Conservation (phyloP, 768 basidiomycete genomes). For the Lyophyllum semitale region DNA sequence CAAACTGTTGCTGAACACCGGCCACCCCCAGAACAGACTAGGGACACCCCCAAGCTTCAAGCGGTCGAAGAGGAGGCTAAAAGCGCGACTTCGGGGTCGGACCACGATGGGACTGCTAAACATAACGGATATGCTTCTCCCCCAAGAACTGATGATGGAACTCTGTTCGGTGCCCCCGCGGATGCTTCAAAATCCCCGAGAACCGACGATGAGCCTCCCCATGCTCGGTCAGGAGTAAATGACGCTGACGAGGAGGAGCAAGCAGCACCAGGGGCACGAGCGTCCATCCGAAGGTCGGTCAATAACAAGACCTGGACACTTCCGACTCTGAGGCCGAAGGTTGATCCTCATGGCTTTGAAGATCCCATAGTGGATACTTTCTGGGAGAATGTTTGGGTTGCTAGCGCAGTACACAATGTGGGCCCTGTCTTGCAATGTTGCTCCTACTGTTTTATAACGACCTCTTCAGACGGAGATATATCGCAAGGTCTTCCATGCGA, state of each 20-base stretch:
- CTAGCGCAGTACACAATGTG: constrained; percentile 87
- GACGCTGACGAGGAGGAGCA: constrained; percentile 52
- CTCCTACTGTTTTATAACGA: constrained; percentile 6
- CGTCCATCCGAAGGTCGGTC: constrained; percentile 56
- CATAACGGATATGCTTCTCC: constrained; percentile 24
- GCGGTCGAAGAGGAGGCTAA: constrained; percentile 6
- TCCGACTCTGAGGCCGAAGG: constrained; percentile 65
- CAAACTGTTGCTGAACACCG: constrained; percentile 55
- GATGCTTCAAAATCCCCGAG: constrained; percentile 44
- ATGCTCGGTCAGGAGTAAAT: constrained; percentile 43
- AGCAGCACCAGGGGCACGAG: constrained; percentile 47
- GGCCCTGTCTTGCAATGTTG: constrained; percentile 27
- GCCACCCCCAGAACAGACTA: constrained; percentile 34
- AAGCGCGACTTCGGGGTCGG: not conserved
- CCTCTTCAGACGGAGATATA: constrained; percentile 83
- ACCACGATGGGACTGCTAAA: constrained; percentile 1
- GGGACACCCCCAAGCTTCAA: not conserved
- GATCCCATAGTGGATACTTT: constrained; percentile 88
- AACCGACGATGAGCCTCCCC: constrained; percentile 48
- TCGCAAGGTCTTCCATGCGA: constrained; percentile 90
- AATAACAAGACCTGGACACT: constrained; percentile 59
- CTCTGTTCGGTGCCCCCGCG: constrained; percentile 57
- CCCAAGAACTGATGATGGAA: constrained; percentile 40
- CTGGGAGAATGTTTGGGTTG: constrained; percentile 90
- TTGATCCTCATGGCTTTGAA: constrained; percentile 79